Base-by-base conservation (phyloP, 139 green algal species). In the Volvox africanus region DNA sequence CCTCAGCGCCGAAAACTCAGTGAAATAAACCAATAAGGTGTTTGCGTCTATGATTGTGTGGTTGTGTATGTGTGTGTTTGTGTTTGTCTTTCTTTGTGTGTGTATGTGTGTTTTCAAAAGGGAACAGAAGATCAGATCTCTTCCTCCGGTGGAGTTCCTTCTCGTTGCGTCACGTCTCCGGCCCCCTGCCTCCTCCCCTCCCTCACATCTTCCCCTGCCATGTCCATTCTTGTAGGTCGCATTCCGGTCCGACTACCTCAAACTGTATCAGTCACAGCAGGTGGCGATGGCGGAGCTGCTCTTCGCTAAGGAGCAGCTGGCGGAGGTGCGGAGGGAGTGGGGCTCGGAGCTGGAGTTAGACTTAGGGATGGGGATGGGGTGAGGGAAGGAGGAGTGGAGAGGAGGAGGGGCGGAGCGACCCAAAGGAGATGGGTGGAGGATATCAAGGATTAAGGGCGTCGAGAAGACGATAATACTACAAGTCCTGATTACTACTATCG, bases 221-320 rank as follows among this genome's bases (percentile, higher is more conserved):
- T 61, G 5, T 32, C 61, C 13, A 11, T 67, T 35, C 33, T 36
- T 37, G 24, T 88, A 94, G 92, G 89, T 90, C 9, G 82, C 84
- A 1, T 92, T 93, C 88, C 92, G 92, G 82, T 93, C 82, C 80
- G 93, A 94, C 50, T 95, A 94, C 88, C 90, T 96, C 62, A 86
- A 91, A 30, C 85, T 96, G 35, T 93, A 92, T 61, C 71, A 93
- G 73, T 88, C 91, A 21, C 92, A 94, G 80, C 83, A 94, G 67
- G 89, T 94, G 44, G 89, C 92, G 28, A 92, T 93, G 61, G 67
- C 83, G n/a, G 93, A 96, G 86, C 93, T 96, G 67, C 89, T 96
- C 19, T 86, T 92, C 44, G 94, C 90, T 30, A 94, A 95, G 69
- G 92, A 96, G 67, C 92, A 93, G 35, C 86, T 96, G 18, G 83